phyloP scores from a whole-genome alignment of 2,329 filamentous ascomycete genomes.

The Dothidotthia symphoricarpi region DNA sequence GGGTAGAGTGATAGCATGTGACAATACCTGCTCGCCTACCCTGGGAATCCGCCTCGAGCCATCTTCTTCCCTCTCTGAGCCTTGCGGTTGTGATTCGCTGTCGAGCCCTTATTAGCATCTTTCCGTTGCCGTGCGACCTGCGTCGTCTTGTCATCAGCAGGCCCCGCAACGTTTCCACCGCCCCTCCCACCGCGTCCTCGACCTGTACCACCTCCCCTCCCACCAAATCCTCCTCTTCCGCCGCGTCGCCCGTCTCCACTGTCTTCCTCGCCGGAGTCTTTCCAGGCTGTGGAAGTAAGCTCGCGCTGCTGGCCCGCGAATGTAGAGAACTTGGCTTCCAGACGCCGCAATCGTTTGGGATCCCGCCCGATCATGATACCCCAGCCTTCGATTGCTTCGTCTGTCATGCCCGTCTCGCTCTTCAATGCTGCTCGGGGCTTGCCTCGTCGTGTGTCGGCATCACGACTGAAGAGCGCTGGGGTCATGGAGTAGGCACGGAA shows the following conservation, averaged over 20 bases:
- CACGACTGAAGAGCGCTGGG: constrained; percentile 67
- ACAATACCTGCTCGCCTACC: too few relatives aligned
- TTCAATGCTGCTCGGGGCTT: constrained; percentile 63
- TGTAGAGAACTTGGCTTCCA: constrained; percentile 68
- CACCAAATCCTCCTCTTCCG: constrained; percentile 46
- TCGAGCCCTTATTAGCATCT: constrained; percentile 76
- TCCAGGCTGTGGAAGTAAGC: constrained; percentile 63
- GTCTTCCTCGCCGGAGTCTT: constrained; percentile 56
- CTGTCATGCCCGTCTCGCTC: constrained; percentile 80
- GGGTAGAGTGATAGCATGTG: too few relatives aligned
- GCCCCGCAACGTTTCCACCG: constrained; percentile 60
- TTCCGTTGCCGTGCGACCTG: constrained; percentile 71
- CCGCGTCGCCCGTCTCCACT: constrained; percentile 48
- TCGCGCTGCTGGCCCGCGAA: constrained; percentile 66
- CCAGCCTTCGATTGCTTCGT: constrained; percentile 94
- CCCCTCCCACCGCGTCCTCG: constrained; percentile 37
- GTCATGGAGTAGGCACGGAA: constrained; percentile 69
- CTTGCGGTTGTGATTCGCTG: constrained; percentile 83
- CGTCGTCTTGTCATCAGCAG: constrained; percentile 67
- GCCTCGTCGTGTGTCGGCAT: constrained; percentile 66
- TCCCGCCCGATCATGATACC: constrained; percentile 79
- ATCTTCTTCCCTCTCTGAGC: constrained; percentile 65
- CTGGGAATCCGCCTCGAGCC: constrained; percentile 55
- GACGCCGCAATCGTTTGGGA: constrained; percentile 62
- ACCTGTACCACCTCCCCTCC: constrained; percentile 39